Conservation (phyloP, 768 basidiomycete genomes). For the Myochromella boudieri region DNA sequence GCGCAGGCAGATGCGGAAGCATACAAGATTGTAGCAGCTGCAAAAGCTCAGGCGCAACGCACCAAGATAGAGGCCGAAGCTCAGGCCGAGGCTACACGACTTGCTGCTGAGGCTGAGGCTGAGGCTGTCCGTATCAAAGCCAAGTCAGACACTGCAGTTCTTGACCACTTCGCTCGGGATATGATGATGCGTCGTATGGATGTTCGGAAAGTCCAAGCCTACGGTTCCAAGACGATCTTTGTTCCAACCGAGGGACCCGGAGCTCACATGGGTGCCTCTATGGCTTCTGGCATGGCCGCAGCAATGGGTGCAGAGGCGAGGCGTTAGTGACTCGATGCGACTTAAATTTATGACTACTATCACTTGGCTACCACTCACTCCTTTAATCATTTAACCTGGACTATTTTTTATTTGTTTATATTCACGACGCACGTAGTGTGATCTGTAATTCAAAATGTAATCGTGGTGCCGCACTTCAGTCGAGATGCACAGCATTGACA, state of each 20-base stretch:
- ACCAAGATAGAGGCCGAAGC: conserved; percentile 78
- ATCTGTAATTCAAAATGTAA: too few relatives aligned
- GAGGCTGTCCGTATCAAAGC: conserved; percentile 66
- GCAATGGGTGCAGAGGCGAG: conserved; percentile 50
- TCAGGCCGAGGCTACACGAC: conserved; percentile 72
- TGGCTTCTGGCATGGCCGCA: conserved; percentile 72
- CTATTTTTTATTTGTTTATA: too few relatives aligned
- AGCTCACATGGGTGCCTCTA: conserved; percentile 55
- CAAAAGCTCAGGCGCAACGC: conserved; percentile 68
- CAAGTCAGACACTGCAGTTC: conserved; percentile 57
- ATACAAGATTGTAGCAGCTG: conserved; percentile 70
- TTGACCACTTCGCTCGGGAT: conserved; percentile 70
- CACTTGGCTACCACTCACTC: too few relatives aligned
- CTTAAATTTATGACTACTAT: too few relatives aligned
- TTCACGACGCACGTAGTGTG: too few relatives aligned
- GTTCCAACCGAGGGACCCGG: conserved; percentile 64
- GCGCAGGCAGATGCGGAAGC: conserved; percentile 76
- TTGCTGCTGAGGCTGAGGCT: conserved; percentile 75
- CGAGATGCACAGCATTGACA: too few relatives aligned
- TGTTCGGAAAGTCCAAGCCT: conserved; percentile 60
- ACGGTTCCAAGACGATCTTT: conserved; percentile 68
- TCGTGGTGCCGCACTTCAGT: too few relatives aligned
- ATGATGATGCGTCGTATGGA: conserved; percentile 74
- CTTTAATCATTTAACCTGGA: too few relatives aligned
- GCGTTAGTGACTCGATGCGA: neutral